phyloP scores from a whole-genome alignment of 75 land plant genomes.

The Adiantum capillusveneris region DNA sequence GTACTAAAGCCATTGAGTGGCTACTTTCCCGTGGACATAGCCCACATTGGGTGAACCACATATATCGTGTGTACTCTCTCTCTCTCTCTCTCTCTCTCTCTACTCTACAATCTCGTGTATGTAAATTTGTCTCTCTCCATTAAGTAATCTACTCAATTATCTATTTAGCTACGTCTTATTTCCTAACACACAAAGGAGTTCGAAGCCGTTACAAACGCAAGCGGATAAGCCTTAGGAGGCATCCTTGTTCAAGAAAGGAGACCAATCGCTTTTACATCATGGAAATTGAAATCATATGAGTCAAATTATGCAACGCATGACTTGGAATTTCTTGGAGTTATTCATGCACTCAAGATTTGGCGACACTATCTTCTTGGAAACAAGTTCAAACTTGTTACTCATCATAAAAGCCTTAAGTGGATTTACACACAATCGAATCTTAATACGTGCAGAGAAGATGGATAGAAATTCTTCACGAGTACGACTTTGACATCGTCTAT shows the following conservation, averaged over 20 bases:
- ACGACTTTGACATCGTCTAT: slow-evolving; percentile 3
- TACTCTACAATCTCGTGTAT: no score
- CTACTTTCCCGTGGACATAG: no score
- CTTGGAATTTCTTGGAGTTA: neutral
- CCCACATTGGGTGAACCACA: no score
- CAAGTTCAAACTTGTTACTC: neutral
- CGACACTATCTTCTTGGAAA: neutral
- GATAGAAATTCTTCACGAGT: neutral
- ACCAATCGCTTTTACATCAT: neutral
- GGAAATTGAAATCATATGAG: neutral
- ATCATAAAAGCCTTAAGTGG: slow-evolving; percentile 2
- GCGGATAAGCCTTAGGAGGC: neutral
- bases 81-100: no score
- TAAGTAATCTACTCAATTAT: no score
- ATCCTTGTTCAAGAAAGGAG: neutral
- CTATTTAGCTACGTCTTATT: no score
- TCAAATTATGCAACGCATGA: neutral
- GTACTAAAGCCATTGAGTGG: no score
- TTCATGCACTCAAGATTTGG: slow-evolving; percentile 2
- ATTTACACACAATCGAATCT: neutral
- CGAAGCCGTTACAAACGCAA: no score
- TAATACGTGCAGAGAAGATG: slow-evolving; percentile 1
- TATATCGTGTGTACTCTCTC: no score
- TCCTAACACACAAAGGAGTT: neutral
- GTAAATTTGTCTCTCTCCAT: no score